Evolutionary conservation across 2,329 filamentous ascomycete genomes (phyloP).

Genomic region (Penicillium nordicum): DNA sequence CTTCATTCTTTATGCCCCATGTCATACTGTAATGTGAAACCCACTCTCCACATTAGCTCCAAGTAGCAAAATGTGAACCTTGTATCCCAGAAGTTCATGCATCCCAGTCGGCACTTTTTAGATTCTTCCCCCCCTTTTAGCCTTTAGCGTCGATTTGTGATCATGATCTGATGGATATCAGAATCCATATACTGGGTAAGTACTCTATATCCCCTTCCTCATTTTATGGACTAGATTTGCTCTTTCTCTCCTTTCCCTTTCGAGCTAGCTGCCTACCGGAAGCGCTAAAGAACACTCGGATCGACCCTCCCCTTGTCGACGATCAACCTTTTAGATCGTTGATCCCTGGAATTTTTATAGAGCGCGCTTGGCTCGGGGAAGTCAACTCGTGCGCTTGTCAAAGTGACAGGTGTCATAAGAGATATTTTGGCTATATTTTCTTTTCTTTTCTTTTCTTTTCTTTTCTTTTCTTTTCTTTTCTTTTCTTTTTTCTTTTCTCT

Average conservation of each 20-base stretch:
- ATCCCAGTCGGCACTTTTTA: neutral
- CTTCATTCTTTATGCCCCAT: neutral
- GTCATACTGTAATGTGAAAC: slow-evolving; percentile 3
- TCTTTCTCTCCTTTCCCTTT: slow-evolving; percentile 17
- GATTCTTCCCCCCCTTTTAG: slow-evolving; percentile 7
- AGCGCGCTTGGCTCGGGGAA: slow-evolving; percentile 12
- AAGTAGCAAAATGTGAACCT: neutral
- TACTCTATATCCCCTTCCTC: neutral
- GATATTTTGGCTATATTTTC: neutral
- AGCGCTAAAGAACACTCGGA: slow-evolving; percentile 15
- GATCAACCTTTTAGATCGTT: slow-evolving; percentile 19
- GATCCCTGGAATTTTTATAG: slow-evolving; percentile 15
- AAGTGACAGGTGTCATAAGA: slow-evolving; percentile 24
- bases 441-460: slow-evolving; percentile 1
- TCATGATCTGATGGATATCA: neutral
- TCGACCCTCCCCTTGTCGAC: slow-evolving; percentile 14
- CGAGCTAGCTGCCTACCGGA: slow-evolving; percentile 15
- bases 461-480: neutral
- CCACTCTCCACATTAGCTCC: neutral
- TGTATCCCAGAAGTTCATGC: slow-evolving; percentile 16
- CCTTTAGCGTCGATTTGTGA: slow-evolving; percentile 1
- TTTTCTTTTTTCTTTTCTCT: neutral
- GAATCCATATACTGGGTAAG: neutral
- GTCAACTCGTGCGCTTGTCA: slow-evolving; percentile 17
- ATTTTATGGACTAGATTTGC: slow-evolving; percentile 16